Evolutionary conservation across 768 basidiomycete species (phyloP).

Genomic region (Boletus vinaceobasis): DNA sequence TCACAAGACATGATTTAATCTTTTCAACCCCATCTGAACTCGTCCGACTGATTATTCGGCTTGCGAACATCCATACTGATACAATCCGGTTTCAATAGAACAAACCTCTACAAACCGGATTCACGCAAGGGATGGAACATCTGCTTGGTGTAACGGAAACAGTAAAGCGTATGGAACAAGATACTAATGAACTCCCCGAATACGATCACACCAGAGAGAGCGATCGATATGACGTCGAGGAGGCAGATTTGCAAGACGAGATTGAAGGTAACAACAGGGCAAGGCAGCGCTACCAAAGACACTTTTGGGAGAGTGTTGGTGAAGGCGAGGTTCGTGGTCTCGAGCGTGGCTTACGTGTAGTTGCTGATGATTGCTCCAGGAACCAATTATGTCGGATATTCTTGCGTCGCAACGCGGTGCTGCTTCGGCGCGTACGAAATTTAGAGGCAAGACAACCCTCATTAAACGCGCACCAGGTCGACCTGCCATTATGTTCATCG

Average conservation of each 20-base stretch:
- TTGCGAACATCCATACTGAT: neutral
- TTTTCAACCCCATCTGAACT: slow-evolving; percentile 74
- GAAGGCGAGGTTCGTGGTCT: slow-evolving; percentile 58
- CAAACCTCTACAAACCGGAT: slow-evolving; percentile 73
- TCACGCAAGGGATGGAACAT: slow-evolving; percentile 76
- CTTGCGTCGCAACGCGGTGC: slow-evolving; percentile 47
- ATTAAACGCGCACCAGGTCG: slow-evolving; percentile 42
- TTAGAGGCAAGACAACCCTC: slow-evolving; percentile 38
- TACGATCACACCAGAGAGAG: neutral
- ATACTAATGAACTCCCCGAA: slow-evolving; percentile 6
- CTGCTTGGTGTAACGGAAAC: slow-evolving; percentile 55
- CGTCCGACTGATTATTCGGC: slow-evolving; percentile 7
- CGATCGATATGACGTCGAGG: slow-evolving; percentile 46
- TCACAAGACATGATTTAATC: slow-evolving; percentile 51
- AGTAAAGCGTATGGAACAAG: slow-evolving; percentile 14
- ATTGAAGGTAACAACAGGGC: slow-evolving; percentile 51
- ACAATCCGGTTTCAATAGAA: slow-evolving; percentile 36
- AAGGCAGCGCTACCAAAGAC: slow-evolving; percentile 62
- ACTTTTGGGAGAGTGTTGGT: slow-evolving; percentile 76
- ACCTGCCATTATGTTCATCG: slow-evolving; percentile 62
- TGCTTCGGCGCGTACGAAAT: slow-evolving; percentile 37
- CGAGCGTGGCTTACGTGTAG: neutral
- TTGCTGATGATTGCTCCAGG: slow-evolving; percentile 36
- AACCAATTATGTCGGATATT: slow-evolving; percentile 56
- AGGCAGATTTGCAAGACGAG: slow-evolving; percentile 63